Conservation (phyloP, 495 filamentous ascomycete genomes). For the Talaromyces wortmannii region DNA sequence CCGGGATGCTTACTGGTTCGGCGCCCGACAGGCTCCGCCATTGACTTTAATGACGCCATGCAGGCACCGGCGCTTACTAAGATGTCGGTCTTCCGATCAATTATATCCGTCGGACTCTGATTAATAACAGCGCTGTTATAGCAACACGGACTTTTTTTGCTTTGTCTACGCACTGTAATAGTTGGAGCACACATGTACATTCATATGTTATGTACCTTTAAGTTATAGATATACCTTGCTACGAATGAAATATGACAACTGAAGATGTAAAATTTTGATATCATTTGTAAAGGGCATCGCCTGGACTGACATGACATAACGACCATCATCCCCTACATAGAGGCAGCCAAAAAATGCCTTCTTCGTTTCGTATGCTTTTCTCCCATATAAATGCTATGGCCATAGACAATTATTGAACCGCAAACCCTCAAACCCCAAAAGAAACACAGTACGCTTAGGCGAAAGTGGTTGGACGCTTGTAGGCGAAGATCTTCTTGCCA, state of each 20-base stretch:
- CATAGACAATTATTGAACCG: constrained; percentile 42
- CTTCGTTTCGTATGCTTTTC: neutral
- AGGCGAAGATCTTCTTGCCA: constrained; percentile 83
- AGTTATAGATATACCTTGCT: too few species aligned
- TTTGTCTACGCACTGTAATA: too few species aligned
- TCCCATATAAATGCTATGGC: constrained; percentile 43
- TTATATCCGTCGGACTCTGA: neutral
- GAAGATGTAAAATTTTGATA: constrained; percentile 1
- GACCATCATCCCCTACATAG: neutral
- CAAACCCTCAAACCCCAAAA: constrained; percentile 32
- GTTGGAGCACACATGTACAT: too few species aligned
- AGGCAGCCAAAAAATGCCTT: neutral
- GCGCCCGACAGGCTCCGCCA: neutral
- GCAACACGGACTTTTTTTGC: too few species aligned
- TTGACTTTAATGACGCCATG: neutral
- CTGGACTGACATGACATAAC: neutral
- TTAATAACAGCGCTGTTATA: too few species aligned
- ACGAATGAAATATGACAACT: neutral
- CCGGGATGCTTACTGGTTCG: neutral
- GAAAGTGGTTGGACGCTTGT: constrained; percentile 89
- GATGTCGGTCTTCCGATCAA: neutral
- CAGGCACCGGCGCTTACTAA: neutral
- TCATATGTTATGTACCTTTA: too few species aligned
- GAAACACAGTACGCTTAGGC: constrained; percentile 42
- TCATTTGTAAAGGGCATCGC: constrained; percentile 1